Evolutionary conservation across 1,139 yeast species (phyloP).

Genomic region (Groenewaldozyma auringiensis): DNA sequence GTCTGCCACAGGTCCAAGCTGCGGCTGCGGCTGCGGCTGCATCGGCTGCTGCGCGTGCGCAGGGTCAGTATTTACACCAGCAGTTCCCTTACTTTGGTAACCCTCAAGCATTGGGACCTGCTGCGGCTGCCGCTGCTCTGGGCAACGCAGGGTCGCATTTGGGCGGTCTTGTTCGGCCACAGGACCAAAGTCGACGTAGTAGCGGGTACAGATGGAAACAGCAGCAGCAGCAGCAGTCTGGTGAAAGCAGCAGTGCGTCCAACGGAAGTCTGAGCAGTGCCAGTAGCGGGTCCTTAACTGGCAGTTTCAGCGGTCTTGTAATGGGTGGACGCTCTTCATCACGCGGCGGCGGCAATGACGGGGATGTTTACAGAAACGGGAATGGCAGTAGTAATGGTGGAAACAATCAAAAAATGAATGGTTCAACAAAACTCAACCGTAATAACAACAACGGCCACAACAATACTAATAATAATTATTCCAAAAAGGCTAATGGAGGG

Average conservation of each 20-base stretch:
- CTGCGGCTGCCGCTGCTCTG: slow-evolving; percentile 2
- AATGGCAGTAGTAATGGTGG: not conserved
- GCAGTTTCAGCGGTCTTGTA: not conserved
- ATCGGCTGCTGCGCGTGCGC: slow-evolving; percentile 5
- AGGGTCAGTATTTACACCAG: slow-evolving; percentile 1
- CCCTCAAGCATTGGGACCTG: slow-evolving; percentile 1
- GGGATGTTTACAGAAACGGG: not conserved
- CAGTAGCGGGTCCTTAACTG: not conserved
- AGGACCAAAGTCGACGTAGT: slow-evolving; percentile 1
- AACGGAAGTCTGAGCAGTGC: slow-evolving; percentile 1
- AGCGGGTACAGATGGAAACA: not conserved
- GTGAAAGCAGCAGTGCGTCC: not conserved
- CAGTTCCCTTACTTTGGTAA: slow-evolving; percentile 2
- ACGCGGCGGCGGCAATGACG: not conserved
- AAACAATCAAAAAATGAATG: not conserved
- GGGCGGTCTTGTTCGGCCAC: slow-evolving; percentile 5
- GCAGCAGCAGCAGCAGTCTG: too few species aligned
- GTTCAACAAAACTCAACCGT: not conserved
- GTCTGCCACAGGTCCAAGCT: slow-evolving; percentile 36
- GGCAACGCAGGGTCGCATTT: slow-evolving; percentile 1
- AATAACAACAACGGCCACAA: not conserved
- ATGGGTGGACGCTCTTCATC: not conserved
- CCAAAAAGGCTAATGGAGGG: not conserved
- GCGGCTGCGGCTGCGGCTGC: slow-evolving; percentile 7
- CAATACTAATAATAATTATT: not conserved